These are phyloP conservation scores for Porodaedalea pini DNA, from an alignment of 1,284 basidiomycete species.

Conservation along the genomic window DNA sequence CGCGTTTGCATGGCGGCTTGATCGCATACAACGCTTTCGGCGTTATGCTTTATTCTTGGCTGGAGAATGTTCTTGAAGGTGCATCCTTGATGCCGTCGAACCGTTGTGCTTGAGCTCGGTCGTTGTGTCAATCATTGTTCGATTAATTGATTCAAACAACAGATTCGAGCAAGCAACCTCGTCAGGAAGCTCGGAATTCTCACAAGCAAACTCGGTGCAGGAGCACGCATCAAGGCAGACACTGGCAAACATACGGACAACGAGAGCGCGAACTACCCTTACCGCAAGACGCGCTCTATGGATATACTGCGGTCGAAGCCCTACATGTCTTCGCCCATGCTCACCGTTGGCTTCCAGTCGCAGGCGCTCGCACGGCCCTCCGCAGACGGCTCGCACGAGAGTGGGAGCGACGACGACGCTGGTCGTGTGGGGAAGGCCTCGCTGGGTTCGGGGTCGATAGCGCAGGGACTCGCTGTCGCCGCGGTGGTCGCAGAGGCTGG, in stretches of 20 bases:
- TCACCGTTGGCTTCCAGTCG: conserved; percentile 6
- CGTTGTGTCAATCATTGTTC: too few species aligned
- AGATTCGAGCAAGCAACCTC: conserved; percentile 7
- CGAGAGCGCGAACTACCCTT: conserved; percentile 81
- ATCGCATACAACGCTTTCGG: too few species aligned
- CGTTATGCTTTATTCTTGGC: too few species aligned
- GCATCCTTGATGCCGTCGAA: too few species aligned
- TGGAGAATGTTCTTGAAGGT: too few species aligned
- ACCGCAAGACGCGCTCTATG: conserved; percentile 10
- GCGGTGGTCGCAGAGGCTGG: conserved; percentile 15
- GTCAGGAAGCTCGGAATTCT: conserved; percentile 14
- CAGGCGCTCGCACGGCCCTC: conserved; percentile 7
- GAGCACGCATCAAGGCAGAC: neutral
- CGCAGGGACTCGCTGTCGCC: conserved; percentile 12
- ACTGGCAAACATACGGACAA: conserved; percentile 81
- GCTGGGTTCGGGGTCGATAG: neutral
- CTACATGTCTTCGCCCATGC: conserved; percentile 13
- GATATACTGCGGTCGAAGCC: conserved; percentile 14
- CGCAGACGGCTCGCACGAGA: conserved; percentile 4
- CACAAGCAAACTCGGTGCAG: conserved; percentile 7
- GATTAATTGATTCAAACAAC: too few species aligned
- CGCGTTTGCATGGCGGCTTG: neutral
- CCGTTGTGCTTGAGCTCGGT: too few species aligned
- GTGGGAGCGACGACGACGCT: neutral
- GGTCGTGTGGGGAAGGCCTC: neutral